phyloP scores from a whole-genome alignment of 1,284 basidiomycete genomes.

The Tilletiaria anomala region DNA sequence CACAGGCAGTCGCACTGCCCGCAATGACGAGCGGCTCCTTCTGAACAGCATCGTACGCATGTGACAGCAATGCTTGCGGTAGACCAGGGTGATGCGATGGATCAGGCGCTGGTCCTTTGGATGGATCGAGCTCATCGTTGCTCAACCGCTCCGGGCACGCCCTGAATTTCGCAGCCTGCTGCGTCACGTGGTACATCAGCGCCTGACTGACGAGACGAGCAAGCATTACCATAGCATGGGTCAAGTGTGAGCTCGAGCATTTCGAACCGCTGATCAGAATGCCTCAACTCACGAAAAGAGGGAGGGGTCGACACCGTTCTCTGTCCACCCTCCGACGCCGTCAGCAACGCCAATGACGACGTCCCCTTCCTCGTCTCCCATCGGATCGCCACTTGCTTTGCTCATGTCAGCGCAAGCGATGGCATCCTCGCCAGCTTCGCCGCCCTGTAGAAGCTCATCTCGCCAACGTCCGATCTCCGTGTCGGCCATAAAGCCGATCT shows the following conservation, averaged over 20 bases:
- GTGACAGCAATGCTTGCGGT: conserved; percentile 50
- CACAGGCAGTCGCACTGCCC: conserved; percentile 72
- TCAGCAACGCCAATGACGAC: conserved; percentile 60
- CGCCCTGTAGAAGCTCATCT: conserved; percentile 46
- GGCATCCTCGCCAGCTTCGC: conserved; percentile 43
- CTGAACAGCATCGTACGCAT: conserved; percentile 58
- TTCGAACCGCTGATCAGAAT: not conserved
- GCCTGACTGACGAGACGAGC: conserved; percentile 41
- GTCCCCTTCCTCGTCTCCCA: conserved; percentile 48
- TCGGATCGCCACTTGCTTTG: conserved; percentile 52
- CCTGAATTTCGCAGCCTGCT: conserved; percentile 30
- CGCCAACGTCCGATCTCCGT: conserved; percentile 60
- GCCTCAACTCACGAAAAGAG: conserved; percentile 45
- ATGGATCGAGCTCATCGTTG: no score
- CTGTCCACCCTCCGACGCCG: conserved; percentile 57
- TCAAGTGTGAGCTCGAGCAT: not conserved
- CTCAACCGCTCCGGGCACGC: conserved; percentile 4
- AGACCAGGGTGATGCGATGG: conserved; percentile 4
- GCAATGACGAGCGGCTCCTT: conserved; percentile 57
- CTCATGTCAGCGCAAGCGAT: no score
- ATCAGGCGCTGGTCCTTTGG: no score
- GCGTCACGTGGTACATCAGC: conserved; percentile 56
- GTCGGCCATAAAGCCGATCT: conserved; percentile 51
- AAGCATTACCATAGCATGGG: not conserved
- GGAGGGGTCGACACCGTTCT: conserved; percentile 68